Conservation (phyloP, 805 yeast genomes). For the Myxozyma melibiosi region DNA sequence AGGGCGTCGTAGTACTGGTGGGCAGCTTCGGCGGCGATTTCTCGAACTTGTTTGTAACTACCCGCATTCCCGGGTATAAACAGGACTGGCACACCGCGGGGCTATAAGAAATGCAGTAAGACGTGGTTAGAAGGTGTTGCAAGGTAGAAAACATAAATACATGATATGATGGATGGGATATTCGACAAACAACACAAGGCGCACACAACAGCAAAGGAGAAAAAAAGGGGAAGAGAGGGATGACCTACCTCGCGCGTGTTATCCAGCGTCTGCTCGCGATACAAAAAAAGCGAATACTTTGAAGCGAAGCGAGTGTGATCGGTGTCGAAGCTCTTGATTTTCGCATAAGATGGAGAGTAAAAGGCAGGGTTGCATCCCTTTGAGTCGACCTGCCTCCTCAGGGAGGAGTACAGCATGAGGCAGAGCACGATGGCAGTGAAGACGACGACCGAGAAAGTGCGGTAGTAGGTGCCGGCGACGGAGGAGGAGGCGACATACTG, state of each 20-base stretch:
- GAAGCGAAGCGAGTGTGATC: slow-evolving; percentile 68
- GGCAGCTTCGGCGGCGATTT: slow-evolving; percentile 82
- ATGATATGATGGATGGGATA: too few relatives aligned
- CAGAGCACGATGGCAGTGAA: slow-evolving; percentile 14
- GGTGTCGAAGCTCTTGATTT: slow-evolving; percentile 69
- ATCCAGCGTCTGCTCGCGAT: slow-evolving; percentile 69
- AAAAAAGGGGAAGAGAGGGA: neutral
- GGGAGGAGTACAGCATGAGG: slow-evolving; percentile 18
- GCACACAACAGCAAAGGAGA: neutral
- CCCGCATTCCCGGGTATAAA: slow-evolving; percentile 99
- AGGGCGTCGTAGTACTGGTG: slow-evolving; percentile 50
- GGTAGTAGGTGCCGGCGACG: slow-evolving; percentile 3
- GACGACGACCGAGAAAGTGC: slow-evolving; percentile 17
- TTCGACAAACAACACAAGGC: neutral
- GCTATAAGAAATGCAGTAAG: slow-evolving; percentile 46
- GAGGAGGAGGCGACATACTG: slow-evolving; percentile 1
- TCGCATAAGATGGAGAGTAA: slow-evolving; percentile 84
- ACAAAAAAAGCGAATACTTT: slow-evolving; percentile 79
- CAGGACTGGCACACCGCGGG: slow-evolving; percentile 81
- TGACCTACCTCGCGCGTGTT: slow-evolving; percentile 19
- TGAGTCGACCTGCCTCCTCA: slow-evolving; percentile 20
- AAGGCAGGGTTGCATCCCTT: slow-evolving; percentile 63
- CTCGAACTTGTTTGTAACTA: slow-evolving; percentile 81
- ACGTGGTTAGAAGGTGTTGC: too few relatives aligned
- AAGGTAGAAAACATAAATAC: too few relatives aligned